Conservation (phyloP, 2,329 filamentous ascomycete species). For the Penicillium griseofulvum region DNA sequence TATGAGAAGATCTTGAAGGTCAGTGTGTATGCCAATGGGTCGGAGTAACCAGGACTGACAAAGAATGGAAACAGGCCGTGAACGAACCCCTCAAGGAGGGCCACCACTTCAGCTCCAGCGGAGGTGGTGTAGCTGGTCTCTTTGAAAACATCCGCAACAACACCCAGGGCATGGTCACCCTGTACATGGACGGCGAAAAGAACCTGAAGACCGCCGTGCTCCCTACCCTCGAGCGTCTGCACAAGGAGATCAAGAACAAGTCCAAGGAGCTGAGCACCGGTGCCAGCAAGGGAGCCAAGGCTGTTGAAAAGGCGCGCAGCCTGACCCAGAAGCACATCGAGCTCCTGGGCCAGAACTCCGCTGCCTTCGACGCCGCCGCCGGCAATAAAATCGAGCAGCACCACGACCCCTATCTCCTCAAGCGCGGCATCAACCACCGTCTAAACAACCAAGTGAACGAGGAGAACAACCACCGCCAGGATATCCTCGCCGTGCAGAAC, state of each 20-base stretch:
- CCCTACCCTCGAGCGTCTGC: constrained; percentile 83
- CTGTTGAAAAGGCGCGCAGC: constrained; percentile 84
- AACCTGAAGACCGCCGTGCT: constrained; percentile 81
- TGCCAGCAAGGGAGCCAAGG: constrained; percentile 79
- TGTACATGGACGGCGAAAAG: constrained; percentile 88
- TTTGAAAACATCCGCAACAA: constrained; percentile 94
- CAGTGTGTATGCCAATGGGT: constrained; percentile 3
- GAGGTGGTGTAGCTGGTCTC: constrained; percentile 83
- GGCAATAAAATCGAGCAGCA: constrained; percentile 67
- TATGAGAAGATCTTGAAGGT: constrained; percentile 93
- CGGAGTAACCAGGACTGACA: background rate
- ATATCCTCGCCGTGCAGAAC: constrained; percentile 86
- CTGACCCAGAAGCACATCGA: constrained; percentile 94
- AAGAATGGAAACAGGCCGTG: constrained; percentile 60
- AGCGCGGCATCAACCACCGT: constrained; percentile 76
- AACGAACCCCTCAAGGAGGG: constrained; percentile 82
- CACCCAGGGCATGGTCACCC: constrained; percentile 73
- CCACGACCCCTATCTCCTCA: constrained; percentile 86
- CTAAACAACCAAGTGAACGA: constrained; percentile 87
- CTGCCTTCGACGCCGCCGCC: constrained; percentile 68
- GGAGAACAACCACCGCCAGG: constrained; percentile 94
- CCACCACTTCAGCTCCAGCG: constrained; percentile 85
- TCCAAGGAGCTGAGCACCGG: constrained; percentile 81
- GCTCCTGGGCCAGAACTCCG: constrained; percentile 81
- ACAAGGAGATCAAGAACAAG: constrained; percentile 97